phyloP scores from a whole-genome alignment of 2,329 filamentous ascomycete species.

The Hymenoscyphus fructigenus region DNA sequence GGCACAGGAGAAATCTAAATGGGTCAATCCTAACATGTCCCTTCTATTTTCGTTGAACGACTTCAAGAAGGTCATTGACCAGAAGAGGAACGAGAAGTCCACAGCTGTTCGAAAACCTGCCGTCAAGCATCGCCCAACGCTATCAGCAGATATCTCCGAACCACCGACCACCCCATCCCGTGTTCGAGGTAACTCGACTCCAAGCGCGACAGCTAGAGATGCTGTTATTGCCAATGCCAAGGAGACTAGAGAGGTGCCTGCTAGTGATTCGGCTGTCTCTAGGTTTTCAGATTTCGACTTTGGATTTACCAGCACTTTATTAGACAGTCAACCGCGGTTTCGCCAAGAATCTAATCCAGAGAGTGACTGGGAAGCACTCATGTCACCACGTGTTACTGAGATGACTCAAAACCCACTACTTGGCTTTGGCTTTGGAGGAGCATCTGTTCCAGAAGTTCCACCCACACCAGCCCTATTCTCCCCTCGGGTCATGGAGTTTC shows the following conservation, averaged over 20 bases:
- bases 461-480: conserved; percentile 50
- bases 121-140: conserved; percentile 58
- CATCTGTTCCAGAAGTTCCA: conserved; percentile 23
- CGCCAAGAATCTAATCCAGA: conserved; percentile 13
- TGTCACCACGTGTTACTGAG: conserved; percentile 36
- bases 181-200: conserved; percentile 53
- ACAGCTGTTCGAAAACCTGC: conserved; percentile 51
- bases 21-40: conserved; percentile 92
- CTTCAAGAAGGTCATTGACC: conserved; percentile 65
- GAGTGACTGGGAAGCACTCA: conserved; percentile 31
- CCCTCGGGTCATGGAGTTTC: conserved; percentile 71
- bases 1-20: conserved; percentile 77
- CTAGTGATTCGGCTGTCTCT: conserved; percentile 22
- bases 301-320: conserved; percentile 26
- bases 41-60: conserved; percentile 87
- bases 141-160: conserved; percentile 55
- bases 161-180: conserved; percentile 47
- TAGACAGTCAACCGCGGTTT: conserved; percentile 6
- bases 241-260: conserved; percentile 17
- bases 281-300: conserved; percentile 33
- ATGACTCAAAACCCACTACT: conserved; percentile 36
- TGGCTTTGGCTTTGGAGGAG: conserved; percentile 24
- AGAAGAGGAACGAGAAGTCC: conserved; percentile 45
- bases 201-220: conserved; percentile 37
- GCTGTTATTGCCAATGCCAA: conserved; percentile 15